Conservation (phyloP, 768 basidiomycete genomes). For the Leccinum subgranulosum region DNA sequence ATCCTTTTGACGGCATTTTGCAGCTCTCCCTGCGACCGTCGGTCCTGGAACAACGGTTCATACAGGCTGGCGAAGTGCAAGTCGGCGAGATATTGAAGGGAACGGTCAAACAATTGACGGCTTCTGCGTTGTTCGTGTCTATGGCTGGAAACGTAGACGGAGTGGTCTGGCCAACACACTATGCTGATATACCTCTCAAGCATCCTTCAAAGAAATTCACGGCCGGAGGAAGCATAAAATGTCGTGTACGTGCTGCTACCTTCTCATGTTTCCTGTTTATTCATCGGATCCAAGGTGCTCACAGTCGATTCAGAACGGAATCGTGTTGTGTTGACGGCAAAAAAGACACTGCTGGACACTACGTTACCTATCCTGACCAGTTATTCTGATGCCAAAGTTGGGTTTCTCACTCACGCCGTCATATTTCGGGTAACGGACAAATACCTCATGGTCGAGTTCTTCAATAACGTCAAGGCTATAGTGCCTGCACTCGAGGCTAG, state of each 20-base stretch:
- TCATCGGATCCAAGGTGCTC: constrained; percentile 56
- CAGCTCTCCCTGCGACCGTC: constrained; percentile 85
- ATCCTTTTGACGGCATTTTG: constrained; percentile 81
- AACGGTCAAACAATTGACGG: constrained; percentile 80
- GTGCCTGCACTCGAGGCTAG: constrained; percentile 81
- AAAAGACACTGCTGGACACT: constrained; percentile 86
- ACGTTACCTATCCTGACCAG: constrained; percentile 64
- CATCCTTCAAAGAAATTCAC: constrained; percentile 93
- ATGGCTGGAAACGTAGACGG: constrained; percentile 88
- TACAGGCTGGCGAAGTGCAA: constrained; percentile 76
- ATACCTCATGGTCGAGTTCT: constrained; percentile 83
- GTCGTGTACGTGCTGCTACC: constrained; percentile 55
- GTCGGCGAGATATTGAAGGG: constrained; percentile 88
- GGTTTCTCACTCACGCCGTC: constrained; percentile 74
- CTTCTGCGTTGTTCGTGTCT: constrained; percentile 79
- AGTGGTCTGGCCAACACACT: constrained; percentile 92
- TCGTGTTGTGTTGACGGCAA: constrained; percentile 83
- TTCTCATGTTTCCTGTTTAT: neutral
- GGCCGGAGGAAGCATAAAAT: constrained; percentile 76
- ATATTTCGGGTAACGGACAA: constrained; percentile 82
- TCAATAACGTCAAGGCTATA: constrained; percentile 80
- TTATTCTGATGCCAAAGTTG: constrained; percentile 65
- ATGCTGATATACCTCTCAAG: constrained; percentile 91
- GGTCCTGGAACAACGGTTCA: constrained; percentile 79
- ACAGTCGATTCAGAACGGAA: constrained; percentile 78